Evolutionary conservation across 305 asterid genomes (phyloP).

Genomic region (Lippia alba): DNA sequence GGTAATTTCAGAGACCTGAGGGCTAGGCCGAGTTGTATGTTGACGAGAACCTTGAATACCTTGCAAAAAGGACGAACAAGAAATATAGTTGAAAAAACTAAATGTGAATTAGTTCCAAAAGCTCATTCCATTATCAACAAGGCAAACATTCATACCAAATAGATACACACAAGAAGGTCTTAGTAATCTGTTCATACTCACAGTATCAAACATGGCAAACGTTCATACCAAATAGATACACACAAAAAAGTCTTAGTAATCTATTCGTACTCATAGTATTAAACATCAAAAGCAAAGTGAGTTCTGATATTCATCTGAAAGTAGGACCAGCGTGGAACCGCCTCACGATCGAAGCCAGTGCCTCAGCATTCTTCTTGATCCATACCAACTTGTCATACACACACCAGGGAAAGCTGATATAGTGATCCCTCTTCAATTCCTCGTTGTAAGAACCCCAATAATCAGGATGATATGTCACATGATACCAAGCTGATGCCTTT

Average conservation of each 20-base stretch:
- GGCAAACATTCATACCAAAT: background rate
- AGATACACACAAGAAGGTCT: background rate
- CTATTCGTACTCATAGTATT: no score
- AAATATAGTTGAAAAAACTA: no score
- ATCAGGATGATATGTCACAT: slow-evolving; percentile 73
- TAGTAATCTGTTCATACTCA: slow-evolving; percentile 1
- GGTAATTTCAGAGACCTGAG: no score
- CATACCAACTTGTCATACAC: slow-evolving; percentile 72
- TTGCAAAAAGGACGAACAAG: no score
- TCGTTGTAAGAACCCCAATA: slow-evolving; percentile 77
- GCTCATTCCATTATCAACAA: background rate
- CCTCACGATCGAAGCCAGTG: slow-evolving; percentile 36
- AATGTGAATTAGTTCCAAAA: no score
- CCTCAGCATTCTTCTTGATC: slow-evolving; percentile 58
- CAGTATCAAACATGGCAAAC: background rate
- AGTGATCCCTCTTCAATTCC: slow-evolving; percentile 73
- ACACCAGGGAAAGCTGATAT: slow-evolving; percentile 94
- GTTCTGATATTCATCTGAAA: slow-evolving; percentile 31
- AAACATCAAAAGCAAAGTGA: no score
- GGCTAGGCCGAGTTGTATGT: no score
- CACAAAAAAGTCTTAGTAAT: no score
- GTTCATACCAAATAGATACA: no score
- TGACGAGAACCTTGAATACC: no score
- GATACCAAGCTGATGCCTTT: slow-evolving; percentile 97
- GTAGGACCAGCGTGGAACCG: slow-evolving; percentile 31